Base-by-base conservation (phyloP, 495 filamentous ascomycete species). In the Tuber calosporum region DNA sequence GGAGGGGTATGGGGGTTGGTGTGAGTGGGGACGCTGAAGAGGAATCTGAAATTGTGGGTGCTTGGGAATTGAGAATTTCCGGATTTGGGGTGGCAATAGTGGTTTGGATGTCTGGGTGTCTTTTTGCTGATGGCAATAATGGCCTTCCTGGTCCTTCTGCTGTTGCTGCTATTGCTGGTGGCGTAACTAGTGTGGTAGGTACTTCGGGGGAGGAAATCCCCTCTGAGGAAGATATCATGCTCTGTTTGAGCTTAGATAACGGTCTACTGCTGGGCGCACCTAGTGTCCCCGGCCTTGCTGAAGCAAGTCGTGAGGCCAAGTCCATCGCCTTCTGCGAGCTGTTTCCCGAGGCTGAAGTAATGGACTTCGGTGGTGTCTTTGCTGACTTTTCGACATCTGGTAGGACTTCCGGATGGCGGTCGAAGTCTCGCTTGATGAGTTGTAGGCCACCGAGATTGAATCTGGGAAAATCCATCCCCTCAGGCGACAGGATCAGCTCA, bases 361-460 rank as follows among this genome's bases (percentile, higher is more conserved):
- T 42, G 19, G 62, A 36, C 4, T 30, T 42, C 4, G 70, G 26
- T 26, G 53, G 37, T 74, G 20, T 22, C 9, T 69, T 53, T 19
- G 69, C 1, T 53, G 62, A 67, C 66, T 79, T 79, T 77, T 79
- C 77, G 40, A 69, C 30, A 40, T 79, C 77, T 53, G 66, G 13
- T 26, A 74, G 72, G 9, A 45, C 36, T 15, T 74, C 78, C 6
- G 53, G 69, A 5, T 67, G 69, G 67, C 22, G 11, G 45, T 75
- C 37, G 66, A 81, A 81, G 67, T 81, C 79, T 15, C 75, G 66
- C 69, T 76, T 79, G 66, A 81, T 72, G 36, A 81, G 71, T 45
- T 81, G 75, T 20, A 76, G 71, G 15, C 79, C 79, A n/a, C 78
- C 78, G 22, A 80, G 66, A 66, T 80, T 80, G 69, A 77, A 80